Evolutionary conservation across 108 stramenopile species (phyloP), one percentile per base, ranked within the genome.

Genomic region (Nannochloropsis salina): DNA sequence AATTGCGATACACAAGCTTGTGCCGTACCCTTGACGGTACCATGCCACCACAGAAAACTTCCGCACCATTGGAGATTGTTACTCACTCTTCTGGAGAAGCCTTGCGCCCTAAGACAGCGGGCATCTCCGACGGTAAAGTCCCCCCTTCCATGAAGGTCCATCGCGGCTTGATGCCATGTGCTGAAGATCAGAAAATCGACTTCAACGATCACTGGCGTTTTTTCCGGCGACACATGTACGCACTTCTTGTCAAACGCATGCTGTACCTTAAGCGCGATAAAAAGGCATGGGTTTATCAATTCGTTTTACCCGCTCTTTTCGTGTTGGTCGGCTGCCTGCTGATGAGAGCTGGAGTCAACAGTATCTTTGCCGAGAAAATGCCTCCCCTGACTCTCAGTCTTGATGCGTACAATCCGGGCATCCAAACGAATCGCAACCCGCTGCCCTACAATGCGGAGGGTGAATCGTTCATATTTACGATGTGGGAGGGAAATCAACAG

Each of bases 221-320:
- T 9, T 92, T 91, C 84, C 9, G 41, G 1, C 42, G 20, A 8
- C 94, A 94, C 82, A 43, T 93, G 41, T 42, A 41, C 10, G 90
- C 93, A 11, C 89, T 94, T 21, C 80, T 93, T 12, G 44, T 81
- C 31, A 94, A 94, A 82, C 92, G 94, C 5, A 10, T 88, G 31
- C 43, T 83, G 10, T 90, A 91, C 44, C 86, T 86, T 81, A 83
- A 83, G 85, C 86, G 94, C 43, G 94, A 94, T 80, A 80, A 84
- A 11, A 90, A 92, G 85, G 90, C 91, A 80, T 83, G 83, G 86
- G 79, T 51, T 6, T 89, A 83, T 80, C 45, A 80, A 20, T 42
- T 86, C 18, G 42, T 89, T n/a, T 82, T 82, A 81, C 89, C 89
- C 47, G 86, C 85, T 12, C 8, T 84, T 6, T 89, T 89, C 42